Evolutionary conservation across 768 basidiomycete species (phyloP), one percentile per base, ranked within the genome.

Genomic region (Hygrophoropsis aurantiaca): DNA sequence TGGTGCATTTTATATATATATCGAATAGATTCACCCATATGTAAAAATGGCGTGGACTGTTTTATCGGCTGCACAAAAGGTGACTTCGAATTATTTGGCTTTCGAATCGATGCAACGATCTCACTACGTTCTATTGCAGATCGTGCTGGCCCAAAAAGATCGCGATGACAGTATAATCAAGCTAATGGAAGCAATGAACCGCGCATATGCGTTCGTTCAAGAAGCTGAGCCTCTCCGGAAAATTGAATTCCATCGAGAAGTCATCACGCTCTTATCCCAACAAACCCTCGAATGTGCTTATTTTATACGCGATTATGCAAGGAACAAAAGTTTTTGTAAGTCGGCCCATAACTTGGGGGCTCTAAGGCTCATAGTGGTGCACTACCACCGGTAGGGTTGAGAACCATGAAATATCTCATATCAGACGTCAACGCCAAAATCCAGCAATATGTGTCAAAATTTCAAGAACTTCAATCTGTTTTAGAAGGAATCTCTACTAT

Each of bases 221-320:
- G 53, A 44, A 5, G 38, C 35, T 9, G 37, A 52, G 4, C 39
- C 40, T n/a, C 38, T 54, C 11, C 26, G 19, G 23, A 35, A 16
- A 10, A 42, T 54, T 11, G 38, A 44, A 11, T 47, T 46, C 5
- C 46, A 54, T 13, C 32, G 6, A n/a, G 24, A 44, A 26, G 47
- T 47, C 4, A 52, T 54, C 16, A n/a, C 11, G 7, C 26, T 26
- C 3, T 42, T 66, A 34, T 42, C 52, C 5, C 40, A 50, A 15
- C 64, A 66, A 48, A 58, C 58, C 3, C 51, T 54, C 5, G 65
- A 66, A 39, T 66, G 65, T 37, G 57, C 54, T 2, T 64, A 65
- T 49, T 66, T 66, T 34, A 61, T 66, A 23, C 51, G 47, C 8
- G 60, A 59, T 26, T 62, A 64, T 41, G 46, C 56, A 30, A 56